Base-by-base conservation (phyloP, 2,329 filamentous ascomycete species). In the Balansia obtecta region DNA sequence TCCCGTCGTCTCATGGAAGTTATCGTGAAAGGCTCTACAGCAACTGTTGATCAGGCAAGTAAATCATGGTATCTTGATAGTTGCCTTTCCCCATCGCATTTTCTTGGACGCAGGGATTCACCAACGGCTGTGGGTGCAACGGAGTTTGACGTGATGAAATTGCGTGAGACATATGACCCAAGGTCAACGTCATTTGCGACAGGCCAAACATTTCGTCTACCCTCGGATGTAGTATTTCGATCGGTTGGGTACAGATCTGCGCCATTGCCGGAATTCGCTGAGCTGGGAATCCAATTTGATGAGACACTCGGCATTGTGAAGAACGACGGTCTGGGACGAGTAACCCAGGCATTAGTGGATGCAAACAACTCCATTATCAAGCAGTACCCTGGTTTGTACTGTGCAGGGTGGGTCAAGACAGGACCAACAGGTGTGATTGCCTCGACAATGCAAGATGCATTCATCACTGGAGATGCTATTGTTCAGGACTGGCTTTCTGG, bases 381-480 rank as follows among this genome's bases (percentile, higher is more conserved):
- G 67, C 74, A 54, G 60, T 71, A 56, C 61, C 80, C 83, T 0
- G 88, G 91, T 0, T 67, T 95, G 30, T 98, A 98, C 68, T 95
- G 89, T 56, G 86, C 91, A 15, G 93, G 93, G 0, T 98, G 93
- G 93, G 89, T 96, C 10, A 97, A 97, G 70, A 80, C 85, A 37
- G 93, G 93, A 0, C 91, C 93, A 0, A 96, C 89, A 0, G 93
- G 93, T 2, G 90, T 97, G 3, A 98, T 98, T 64, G 91, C 91
- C 1, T 89, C 85, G 32, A 98, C 93, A 0, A 95, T 98, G 88
- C 80, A 85, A 53, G 93, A 98, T 64, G 91, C 93, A 0, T 98
- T 97, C 60, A 77, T 79, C 9, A 95, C 89, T 0, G 93, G 83
- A 1, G 90, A 96, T 62, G 81, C 85, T 2, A 86, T 98, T 54